phyloP scores from a whole-genome alignment of 306 rosid genomes.

The Sindora glabra region DNA sequence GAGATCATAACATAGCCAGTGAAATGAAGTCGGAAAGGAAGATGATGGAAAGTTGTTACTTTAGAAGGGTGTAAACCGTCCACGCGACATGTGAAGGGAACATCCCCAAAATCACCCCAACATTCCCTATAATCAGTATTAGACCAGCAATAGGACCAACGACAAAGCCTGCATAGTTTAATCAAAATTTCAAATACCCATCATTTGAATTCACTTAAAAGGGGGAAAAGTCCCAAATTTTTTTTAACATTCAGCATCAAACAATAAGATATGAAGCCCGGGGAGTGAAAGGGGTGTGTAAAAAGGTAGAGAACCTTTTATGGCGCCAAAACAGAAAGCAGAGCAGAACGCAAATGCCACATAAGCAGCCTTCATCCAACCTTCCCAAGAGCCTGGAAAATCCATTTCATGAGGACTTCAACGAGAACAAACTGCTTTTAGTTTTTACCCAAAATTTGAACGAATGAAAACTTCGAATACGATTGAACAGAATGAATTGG shows the following conservation, averaged over 20 bases:
- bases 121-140: slow-evolving; percentile 57
- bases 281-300: slow-evolving; percentile 4
- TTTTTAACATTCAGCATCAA: not conserved
- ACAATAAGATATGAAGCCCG: not conserved
- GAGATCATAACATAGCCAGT: not conserved
- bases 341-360: slow-evolving; percentile 56
- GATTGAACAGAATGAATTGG: not conserved
- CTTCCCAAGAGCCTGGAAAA: slow-evolving; percentile 18
- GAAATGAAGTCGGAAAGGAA: not conserved
- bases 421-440: not conserved
- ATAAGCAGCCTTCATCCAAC: slow-evolving; percentile 38
- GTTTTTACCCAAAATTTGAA: no score
- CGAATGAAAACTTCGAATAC: not conserved
- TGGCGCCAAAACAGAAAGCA: slow-evolving; percentile 61
- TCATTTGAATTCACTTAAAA: slow-evolving; percentile 3
- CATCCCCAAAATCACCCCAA: slow-evolving; percentile 56
- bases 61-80: slow-evolving; percentile 62
- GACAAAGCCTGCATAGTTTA: slow-evolving; percentile 41
- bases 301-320: slow-evolving; percentile 51
- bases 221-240: not conserved
- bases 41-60: slow-evolving; percentile 25
- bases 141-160: slow-evolving; percentile 75
- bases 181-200: slow-evolving; percentile 21
- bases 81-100: slow-evolving; percentile 73
- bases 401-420: slow-evolving; percentile 25